phyloP scores from a whole-genome alignment of 2,329 filamentous ascomycete species.

The Colletotrichum coccodes region DNA sequence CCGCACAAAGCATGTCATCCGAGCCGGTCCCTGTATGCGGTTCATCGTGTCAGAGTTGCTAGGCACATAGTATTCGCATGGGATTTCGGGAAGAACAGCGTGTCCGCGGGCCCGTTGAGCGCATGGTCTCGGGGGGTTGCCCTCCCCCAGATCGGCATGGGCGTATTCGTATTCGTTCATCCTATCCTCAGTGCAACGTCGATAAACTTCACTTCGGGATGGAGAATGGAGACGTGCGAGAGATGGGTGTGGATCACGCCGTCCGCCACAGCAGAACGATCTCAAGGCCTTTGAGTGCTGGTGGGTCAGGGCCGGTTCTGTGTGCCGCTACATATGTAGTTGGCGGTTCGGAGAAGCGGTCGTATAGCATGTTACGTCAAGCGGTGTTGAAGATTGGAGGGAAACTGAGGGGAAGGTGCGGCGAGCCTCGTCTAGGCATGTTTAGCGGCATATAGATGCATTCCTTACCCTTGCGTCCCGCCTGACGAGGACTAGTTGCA shows the following conservation, averaged over 20 bases:
- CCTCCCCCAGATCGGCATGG: neutral
- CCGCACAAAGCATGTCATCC: neutral
- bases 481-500: neutral
- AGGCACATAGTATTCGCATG: too few relatives aligned
- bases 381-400: neutral
- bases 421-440: neutral
- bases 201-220: neutral
- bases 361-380: neutral
- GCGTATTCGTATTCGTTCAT: slow-evolving; percentile 24
- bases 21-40: neutral
- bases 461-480: neutral
- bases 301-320: neutral
- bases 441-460: neutral
- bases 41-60: neutral
- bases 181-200: neutral
- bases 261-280: neutral
- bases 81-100: neutral
- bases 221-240: neutral
- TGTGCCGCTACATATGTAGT: neutral
- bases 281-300: neutral
- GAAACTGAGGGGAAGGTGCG: neutral
- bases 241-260: neutral
- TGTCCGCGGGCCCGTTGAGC: neutral
- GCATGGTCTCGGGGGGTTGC: neutral
- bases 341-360: neutral